These are phyloP conservation scores for Aspergillus sp. DNA, from an alignment of 2,329 filamentous ascomycete genomes.

Conservation along the genomic window DNA sequence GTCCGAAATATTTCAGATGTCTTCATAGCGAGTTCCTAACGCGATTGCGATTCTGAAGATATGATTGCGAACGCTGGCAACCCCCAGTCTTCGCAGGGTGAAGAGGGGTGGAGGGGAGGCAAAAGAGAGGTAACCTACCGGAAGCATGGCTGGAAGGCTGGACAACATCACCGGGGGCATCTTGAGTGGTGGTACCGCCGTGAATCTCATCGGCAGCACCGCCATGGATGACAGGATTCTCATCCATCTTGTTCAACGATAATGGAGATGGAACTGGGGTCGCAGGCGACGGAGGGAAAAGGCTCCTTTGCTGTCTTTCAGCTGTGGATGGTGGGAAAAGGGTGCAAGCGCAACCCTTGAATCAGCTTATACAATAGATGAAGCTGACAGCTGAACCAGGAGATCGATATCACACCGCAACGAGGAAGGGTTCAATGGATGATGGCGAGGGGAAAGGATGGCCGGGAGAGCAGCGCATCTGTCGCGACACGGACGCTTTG, in stretches of 20 bases:
- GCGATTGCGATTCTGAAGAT: slow-evolving; percentile 27
- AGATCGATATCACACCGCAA: background rate
- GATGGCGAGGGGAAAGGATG: slow-evolving; percentile 16
- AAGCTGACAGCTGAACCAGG: background rate
- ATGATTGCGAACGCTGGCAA: slow-evolving; percentile 15
- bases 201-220: slow-evolving; percentile 25
- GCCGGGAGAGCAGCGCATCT: slow-evolving; percentile 18
- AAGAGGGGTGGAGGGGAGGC: slow-evolving; percentile 1
- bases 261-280: slow-evolving; percentile 21
- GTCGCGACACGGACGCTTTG: slow-evolving; percentile 25
- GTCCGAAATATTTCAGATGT: slow-evolving; percentile 23
- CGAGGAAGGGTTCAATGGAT: background rate
- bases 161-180: slow-evolving; percentile 22
- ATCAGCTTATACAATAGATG: slow-evolving; percentile 1
- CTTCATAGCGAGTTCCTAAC: slow-evolving; percentile 26
- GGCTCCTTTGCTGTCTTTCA: slow-evolving; percentile 23
- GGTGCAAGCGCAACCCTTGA: slow-evolving; percentile 8
- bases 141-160: slow-evolving; percentile 19
- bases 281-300: slow-evolving; percentile 25
- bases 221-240: slow-evolving; percentile 22
- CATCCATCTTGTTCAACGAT: slow-evolving; percentile 31
- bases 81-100: slow-evolving; percentile 5
- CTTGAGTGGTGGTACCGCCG: slow-evolving; percentile 19
- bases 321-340: slow-evolving; percentile 4
- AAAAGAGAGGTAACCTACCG: slow-evolving; percentile 21